A percentile compares a stretch with the other conserved stretches of the same genome.
Evolutionary conservation across 352 stramenopile species (phyloP).

Genomic region (Lagenidium sp.): DNA sequence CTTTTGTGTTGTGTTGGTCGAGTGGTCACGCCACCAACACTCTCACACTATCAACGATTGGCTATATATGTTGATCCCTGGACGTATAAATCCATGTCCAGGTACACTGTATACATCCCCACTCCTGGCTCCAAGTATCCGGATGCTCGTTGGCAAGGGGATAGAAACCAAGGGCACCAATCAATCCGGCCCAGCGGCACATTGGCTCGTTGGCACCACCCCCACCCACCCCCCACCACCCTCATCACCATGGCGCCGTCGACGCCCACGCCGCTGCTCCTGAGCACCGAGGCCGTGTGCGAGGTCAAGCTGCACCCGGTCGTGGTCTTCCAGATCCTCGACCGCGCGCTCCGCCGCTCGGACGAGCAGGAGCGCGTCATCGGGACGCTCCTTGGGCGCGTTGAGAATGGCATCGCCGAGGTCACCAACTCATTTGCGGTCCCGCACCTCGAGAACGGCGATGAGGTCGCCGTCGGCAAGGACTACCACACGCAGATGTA

Average conservation of each 20-base stretch:
- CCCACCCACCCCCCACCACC: too few species aligned
- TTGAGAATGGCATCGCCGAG: slow-evolving; percentile 83
- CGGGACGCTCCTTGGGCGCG: slow-evolving; percentile 92
- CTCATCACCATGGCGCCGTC: slow-evolving; percentile 3
- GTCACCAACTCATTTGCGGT: slow-evolving; percentile 96
- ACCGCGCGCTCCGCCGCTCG: slow-evolving; percentile 92
- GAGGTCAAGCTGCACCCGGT: slow-evolving; percentile 92
- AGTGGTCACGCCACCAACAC: too few species aligned
- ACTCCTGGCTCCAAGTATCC: too few species aligned
- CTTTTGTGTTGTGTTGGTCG: background rate
- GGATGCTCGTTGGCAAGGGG: too few species aligned
- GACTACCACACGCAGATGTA: slow-evolving; percentile 98
- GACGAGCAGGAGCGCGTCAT: slow-evolving; percentile 94
- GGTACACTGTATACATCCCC: background rate
- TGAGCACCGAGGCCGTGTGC: slow-evolving; percentile 74
- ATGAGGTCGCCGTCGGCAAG: slow-evolving; percentile 96
- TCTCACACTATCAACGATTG: too few species aligned
- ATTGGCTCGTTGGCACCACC: too few species aligned
- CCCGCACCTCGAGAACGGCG: slow-evolving; percentile 93
- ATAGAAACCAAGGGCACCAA: background rate
- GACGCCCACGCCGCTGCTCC: slow-evolving; percentile 41
- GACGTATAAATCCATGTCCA: slow-evolving; percentile 1
- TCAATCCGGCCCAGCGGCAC: background rate
- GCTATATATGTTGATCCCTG: slow-evolving; percentile 14
- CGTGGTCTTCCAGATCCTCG: slow-evolving; percentile 95